phyloP scores from a whole-genome alignment of 2,329 filamentous ascomycete species.

The Neonectria hederae region DNA sequence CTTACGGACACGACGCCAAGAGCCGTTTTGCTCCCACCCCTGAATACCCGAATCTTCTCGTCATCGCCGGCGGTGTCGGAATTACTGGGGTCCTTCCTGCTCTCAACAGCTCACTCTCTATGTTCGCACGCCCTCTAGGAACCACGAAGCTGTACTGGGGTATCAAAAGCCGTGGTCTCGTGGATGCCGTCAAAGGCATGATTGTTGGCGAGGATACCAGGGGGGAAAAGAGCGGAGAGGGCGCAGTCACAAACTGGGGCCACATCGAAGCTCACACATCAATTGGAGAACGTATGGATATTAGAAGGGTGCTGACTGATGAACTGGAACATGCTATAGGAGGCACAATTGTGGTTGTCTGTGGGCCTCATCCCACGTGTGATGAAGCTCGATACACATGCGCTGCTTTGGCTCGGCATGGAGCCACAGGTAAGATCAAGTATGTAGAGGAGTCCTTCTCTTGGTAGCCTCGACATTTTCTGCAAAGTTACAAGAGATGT shows the following conservation, averaged over 20 bases:
- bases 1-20: slow-evolving; percentile 41
- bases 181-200: slow-evolving; percentile 39
- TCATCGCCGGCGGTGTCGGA: slow-evolving; percentile 46
- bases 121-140: slow-evolving; percentile 26
- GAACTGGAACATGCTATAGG: background rate
- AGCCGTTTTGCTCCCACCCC: slow-evolving; percentile 30
- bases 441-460: background rate
- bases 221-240: background rate
- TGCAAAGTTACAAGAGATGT: background rate
- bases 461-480: background rate
- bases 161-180: slow-evolving; percentile 36
- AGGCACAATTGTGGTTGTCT: background rate
- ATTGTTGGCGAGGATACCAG: slow-evolving; percentile 21
- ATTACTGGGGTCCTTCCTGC: slow-evolving; percentile 43
- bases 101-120: slow-evolving; percentile 34
- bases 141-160: slow-evolving; percentile 46
- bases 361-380: background rate
- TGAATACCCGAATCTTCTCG: slow-evolving; percentile 41
- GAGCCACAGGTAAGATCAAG: background rate
- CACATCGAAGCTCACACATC: slow-evolving; percentile 34
- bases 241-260: slow-evolving; percentile 33
- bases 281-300: background rate
- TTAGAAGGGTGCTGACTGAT: background rate
- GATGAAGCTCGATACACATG: background rate
- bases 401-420: background rate